These are phyloP conservation scores for Ophiognomonia clavigignenti-juglandacearum DNA, from an alignment of 2,329 filamentous ascomycete species.

Conservation along the genomic window DNA sequence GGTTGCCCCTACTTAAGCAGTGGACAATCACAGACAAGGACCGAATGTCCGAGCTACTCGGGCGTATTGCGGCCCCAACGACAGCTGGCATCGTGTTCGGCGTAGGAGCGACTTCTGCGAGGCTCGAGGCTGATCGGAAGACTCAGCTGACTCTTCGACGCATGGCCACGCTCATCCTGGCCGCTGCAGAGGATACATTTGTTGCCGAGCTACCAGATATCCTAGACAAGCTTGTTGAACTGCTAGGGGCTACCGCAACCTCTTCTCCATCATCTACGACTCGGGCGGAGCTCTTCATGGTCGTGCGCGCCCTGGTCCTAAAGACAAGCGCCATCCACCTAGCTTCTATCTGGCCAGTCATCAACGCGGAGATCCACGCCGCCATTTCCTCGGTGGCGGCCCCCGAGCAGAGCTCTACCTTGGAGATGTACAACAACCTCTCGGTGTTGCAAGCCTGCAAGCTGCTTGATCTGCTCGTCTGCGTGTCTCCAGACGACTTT, in stretches of 20 bases:
- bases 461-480: constrained; percentile 81
- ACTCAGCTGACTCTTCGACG: constrained; percentile 86
- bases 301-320: constrained; percentile 76
- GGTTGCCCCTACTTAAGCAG: constrained; percentile 79
- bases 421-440: constrained; percentile 70
- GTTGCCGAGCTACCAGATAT: constrained; percentile 69
- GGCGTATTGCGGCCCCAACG: constrained; percentile 75
- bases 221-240: constrained; percentile 79
- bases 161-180: constrained; percentile 73
- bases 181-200: constrained; percentile 73
- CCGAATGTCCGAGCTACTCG: constrained; percentile 73
- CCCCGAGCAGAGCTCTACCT: constrained; percentile 55
- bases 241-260: constrained; percentile 75
- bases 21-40: constrained; percentile 87
- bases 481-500: constrained; percentile 88
- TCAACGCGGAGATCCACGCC: constrained; percentile 80
- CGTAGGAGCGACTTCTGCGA: constrained; percentile 89
- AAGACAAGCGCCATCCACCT: constrained; percentile 76
- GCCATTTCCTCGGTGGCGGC: constrained; percentile 72
- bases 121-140: constrained; percentile 90
- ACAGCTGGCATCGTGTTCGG: constrained; percentile 97
- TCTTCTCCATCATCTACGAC: constrained; percentile 91
- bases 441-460: constrained; percentile 90
- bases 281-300: constrained; percentile 83
- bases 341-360: constrained; percentile 80